A percentile compares a stretch with the other conserved stretches of the same genome.
Evolutionary conservation across 257 asterid species (phyloP).

Genomic region (Ligustrum vulgare): DNA sequence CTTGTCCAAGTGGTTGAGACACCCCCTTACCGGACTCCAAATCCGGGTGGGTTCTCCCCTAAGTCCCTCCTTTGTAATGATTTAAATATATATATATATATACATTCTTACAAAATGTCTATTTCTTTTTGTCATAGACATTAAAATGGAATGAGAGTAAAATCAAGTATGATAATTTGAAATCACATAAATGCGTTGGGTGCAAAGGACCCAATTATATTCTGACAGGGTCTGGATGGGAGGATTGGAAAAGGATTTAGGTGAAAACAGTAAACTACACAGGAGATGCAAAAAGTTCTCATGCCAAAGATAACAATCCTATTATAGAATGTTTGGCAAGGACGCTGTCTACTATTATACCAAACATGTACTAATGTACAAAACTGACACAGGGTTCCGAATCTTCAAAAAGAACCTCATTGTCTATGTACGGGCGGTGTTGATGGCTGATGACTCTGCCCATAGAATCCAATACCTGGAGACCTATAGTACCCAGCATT

Average conservation of each 20-base stretch:
- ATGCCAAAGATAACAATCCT: not conserved
- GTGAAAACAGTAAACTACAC: not conserved
- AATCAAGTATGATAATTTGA: not conserved
- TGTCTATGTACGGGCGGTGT: slow-evolving; percentile 83
- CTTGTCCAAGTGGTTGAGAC: too few relatives aligned
- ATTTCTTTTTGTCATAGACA: too few relatives aligned
- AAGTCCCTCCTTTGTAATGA: too few relatives aligned
- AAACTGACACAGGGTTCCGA: slow-evolving; percentile 33
- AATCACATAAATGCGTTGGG: not conserved
- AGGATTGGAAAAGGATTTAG: not conserved
- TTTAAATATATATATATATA: too few relatives aligned
- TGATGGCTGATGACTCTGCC: slow-evolving; percentile 78
- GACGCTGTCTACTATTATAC: not conserved
- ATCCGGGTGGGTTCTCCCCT: too few relatives aligned
- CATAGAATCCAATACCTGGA: slow-evolving; percentile 77
- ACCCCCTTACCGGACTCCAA: too few relatives aligned
- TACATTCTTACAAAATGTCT: too few relatives aligned
- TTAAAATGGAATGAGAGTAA: too few relatives aligned
- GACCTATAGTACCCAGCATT: slow-evolving; percentile 71
- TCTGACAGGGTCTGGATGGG: not conserved
- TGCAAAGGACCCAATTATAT: not conserved
- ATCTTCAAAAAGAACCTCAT: slow-evolving; percentile 36
- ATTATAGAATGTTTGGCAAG: not conserved
- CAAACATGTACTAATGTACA: slow-evolving; percentile 37
- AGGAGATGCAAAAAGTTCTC: not conserved